Evolutionary conservation across 192 early-diverging fungal genomes (phyloP).

Genomic region (Globomyces pollinis-pini): DNA sequence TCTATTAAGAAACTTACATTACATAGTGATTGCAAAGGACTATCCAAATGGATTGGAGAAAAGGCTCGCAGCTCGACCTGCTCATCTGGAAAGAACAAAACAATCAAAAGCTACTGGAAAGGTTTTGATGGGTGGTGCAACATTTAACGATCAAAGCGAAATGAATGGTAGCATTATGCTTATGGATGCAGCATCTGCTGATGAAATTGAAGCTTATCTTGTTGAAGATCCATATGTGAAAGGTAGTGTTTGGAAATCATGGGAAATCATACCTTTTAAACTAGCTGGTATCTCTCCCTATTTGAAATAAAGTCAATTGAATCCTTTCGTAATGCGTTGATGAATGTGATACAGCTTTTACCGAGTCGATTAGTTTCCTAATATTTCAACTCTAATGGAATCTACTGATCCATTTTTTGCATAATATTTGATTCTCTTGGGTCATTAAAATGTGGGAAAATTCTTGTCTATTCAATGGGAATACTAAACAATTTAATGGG

Average conservation of each 20-base stretch:
- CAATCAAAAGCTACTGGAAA: conserved; percentile 21
- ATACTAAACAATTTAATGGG: no score
- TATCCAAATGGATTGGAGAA: conserved; percentile 40
- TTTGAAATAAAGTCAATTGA: conserved; percentile 13
- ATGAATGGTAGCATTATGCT: conserved; percentile 52
- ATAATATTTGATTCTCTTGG: no score
- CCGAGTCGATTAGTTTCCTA: no score
- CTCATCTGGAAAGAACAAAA: conserved; percentile 35
- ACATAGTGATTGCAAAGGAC: conserved; percentile 37
- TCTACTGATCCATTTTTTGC: no score
- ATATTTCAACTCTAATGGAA: no score
- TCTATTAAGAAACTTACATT: neutral
- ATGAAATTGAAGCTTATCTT: conserved; percentile 37
- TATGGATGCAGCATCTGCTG: conserved; percentile 32
- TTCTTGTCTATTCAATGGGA: no score
- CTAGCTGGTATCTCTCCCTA: neutral
- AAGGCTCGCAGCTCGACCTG: conserved; percentile 26
- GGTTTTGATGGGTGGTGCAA: conserved; percentile 40
- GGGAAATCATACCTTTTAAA: conserved; percentile 31
- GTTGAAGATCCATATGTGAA: conserved; percentile 43
- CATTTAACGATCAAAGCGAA: conserved; percentile 41
- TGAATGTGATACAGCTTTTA: no score
- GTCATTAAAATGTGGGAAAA: no score
- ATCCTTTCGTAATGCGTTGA: no score
- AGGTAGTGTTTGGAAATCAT: conserved; percentile 48